Evolutionary conservation across 192 early-diverging fungal genomes (phyloP), one percentile per base, ranked within the genome.

Genomic region (Spizellomyces sp.): DNA sequence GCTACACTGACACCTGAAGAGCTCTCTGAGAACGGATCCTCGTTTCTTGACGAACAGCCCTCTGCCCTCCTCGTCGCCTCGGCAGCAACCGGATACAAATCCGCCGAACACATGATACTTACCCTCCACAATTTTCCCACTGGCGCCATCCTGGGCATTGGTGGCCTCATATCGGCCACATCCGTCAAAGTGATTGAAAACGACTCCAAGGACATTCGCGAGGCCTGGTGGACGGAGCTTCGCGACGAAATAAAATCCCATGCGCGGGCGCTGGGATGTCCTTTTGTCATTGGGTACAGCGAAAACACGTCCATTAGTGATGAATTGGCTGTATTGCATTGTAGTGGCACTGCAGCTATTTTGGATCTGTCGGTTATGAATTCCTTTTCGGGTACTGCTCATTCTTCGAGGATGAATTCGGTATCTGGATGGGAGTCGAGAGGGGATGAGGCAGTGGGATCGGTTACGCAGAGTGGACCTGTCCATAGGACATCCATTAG

Each of bases 211-310:
- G 85, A 87, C 5, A 69, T 82, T 14, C 75, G 90, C 9, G 87
- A 90, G 61, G 47, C 75, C 5, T 91, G 90, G 90, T 91, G 88
- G 85, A 68, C 80, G 9, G 92, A 94, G 75, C 75, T 94, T 12
- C 77, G 92, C 45, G 91, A 91, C 42, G 92, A 94, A 73, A 89
- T 94, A 76, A 90, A 90, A 63, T 78, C 80, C 45, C 92, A 94
- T 67, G 91, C 92, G 10, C 66, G 85, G 58, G 75, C 80, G 0
- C 68, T 92, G 7, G 83, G 85, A n/a, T 94, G 91, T 65, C 77
- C 87, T 41, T 80, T 89, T 59, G 80, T 94, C 27, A 80, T 92
- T 48, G 92, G 92, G 50, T 94, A 94, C 76, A 79, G 81, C 12
- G 92, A 94, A 66, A 75, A 75, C 4, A 78, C 82, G 8, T 83